Percentiles rank a stretch among this genome's conserved stretches.
phyloP scores from a whole-genome alignment of 768 basidiomycete genomes.

The Mycena filopes region DNA sequence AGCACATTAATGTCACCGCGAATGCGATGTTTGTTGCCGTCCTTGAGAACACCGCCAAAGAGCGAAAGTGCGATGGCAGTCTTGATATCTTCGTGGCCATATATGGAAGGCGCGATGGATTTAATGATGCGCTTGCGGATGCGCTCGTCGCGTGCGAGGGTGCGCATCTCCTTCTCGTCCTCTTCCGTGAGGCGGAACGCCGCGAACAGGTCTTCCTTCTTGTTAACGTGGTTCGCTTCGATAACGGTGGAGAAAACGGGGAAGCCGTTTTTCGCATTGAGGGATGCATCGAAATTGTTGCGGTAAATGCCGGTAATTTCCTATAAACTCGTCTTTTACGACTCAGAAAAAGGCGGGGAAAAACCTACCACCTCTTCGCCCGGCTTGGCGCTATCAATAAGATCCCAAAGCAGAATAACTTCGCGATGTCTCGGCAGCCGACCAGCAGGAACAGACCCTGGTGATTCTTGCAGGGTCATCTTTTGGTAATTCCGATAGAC shows the following conservation, averaged over 20 bases:
- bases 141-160: constrained; percentile 89
- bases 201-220: constrained; percentile 99
- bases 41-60: constrained; percentile 94
- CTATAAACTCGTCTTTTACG: constrained; percentile 51
- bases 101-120: constrained; percentile 98
- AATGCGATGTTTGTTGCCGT: constrained; percentile 95
- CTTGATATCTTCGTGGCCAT: constrained; percentile 99
- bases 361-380: constrained; percentile 93
- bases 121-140: constrained; percentile 98
- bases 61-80: constrained; percentile 95
- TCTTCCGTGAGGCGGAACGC: constrained; percentile 97
- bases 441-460: constrained; percentile 97
- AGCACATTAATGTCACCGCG: constrained; percentile 98
- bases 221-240: constrained; percentile 98
- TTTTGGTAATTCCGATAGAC: constrained; percentile 99
- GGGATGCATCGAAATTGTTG: constrained; percentile 98
- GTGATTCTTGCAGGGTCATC: constrained; percentile 98
- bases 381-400: constrained; percentile 98
- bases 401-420: constrained; percentile 96
- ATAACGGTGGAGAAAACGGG: constrained; percentile 99
- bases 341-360: background rate
- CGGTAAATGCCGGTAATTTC: constrained; percentile 98
- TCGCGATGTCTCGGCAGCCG: constrained; percentile 97
- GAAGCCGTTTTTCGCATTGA: constrained; percentile 99
- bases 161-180: constrained; percentile 92